A percentile compares a stretch with the other conserved stretches of the same genome.
phyloP scores from a whole-genome alignment of 148 eudicot genomes.

The Vaccinium myrtillus region DNA sequence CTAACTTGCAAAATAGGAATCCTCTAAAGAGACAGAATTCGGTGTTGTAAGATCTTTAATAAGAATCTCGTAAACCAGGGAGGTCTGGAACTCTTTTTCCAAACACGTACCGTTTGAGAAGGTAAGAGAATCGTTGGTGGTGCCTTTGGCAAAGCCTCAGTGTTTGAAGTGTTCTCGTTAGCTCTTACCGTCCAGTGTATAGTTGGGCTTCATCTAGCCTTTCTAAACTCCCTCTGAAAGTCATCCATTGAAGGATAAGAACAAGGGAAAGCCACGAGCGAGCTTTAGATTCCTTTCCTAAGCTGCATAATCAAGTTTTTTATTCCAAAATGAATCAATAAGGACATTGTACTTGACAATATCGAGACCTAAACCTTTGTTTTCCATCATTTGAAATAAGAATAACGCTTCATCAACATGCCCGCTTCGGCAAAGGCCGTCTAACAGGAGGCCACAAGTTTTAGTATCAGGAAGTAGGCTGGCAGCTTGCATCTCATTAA shows the following conservation, averaged over 20 bases:
- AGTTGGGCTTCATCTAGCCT: too few relatives aligned
- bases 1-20: too few relatives aligned
- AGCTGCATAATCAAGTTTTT: too few relatives aligned
- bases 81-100: not conserved
- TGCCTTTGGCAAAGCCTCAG: too few relatives aligned
- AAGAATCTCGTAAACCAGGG: not conserved
- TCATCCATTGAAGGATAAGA: too few relatives aligned
- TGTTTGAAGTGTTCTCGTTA: too few relatives aligned
- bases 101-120: not conserved
- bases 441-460: not conserved
- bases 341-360: not conserved
- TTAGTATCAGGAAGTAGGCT: not conserved
- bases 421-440: not conserved
- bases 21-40: too few relatives aligned
- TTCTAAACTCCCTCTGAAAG: too few relatives aligned
- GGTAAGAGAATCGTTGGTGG: not conserved
- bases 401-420: not conserved
- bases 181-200: too few relatives aligned
- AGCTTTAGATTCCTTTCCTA: too few relatives aligned
- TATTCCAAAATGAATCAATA: not conserved
- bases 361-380: not conserved
- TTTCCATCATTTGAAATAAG: not conserved
- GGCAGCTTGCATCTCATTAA: constrained; percentile 13
- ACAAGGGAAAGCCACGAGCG: too few relatives aligned
- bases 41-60: too few relatives aligned